phyloP scores from a whole-genome alignment of 1,284 basidiomycete genomes.

The Pseudozyma flocculosa region DNA sequence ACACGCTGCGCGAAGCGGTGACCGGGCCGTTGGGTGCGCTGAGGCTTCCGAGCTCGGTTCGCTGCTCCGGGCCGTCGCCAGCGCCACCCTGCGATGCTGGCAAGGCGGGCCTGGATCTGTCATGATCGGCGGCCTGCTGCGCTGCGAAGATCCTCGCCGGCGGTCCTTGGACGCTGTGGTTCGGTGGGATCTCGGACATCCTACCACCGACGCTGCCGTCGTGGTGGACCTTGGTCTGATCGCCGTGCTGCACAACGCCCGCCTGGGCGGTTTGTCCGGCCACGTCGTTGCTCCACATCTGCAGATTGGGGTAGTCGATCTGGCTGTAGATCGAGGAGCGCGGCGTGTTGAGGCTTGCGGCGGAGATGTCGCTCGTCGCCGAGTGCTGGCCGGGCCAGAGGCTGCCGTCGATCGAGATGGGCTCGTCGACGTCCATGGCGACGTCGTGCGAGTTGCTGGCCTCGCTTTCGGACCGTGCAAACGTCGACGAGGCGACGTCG shows the following conservation, averaged over 20 bases:
- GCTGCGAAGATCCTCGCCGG: too few species aligned
- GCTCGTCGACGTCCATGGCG: conserved; percentile 22
- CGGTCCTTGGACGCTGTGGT: too few species aligned
- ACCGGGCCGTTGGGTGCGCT: conserved; percentile 7
- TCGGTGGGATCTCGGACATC: too few species aligned
- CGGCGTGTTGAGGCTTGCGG: conserved; percentile 4
- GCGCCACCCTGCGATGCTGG: too few species aligned
- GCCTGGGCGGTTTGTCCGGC: neutral
- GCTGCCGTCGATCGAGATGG: conserved; percentile 1
- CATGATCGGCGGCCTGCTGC: too few species aligned
- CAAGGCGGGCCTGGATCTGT: too few species aligned
- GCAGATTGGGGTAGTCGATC: conserved; percentile 2
- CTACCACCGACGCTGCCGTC: too few species aligned
- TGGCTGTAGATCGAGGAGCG: neutral
- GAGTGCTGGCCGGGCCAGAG: conserved; percentile 29
- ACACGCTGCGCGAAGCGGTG: neutral
- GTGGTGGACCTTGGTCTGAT: too few species aligned
- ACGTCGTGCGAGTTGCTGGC: neutral
- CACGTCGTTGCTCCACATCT: neutral
- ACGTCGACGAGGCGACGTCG: neutral
- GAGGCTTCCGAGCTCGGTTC: too few species aligned
- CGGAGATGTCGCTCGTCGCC: conserved; percentile 20
- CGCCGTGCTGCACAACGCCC: neutral
- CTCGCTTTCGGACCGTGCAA: neutral
- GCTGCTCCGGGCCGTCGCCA: too few species aligned